Evolutionary conservation across 208 protist species (phyloP).

Genomic region (Leishmania martiniquensis): DNA sequence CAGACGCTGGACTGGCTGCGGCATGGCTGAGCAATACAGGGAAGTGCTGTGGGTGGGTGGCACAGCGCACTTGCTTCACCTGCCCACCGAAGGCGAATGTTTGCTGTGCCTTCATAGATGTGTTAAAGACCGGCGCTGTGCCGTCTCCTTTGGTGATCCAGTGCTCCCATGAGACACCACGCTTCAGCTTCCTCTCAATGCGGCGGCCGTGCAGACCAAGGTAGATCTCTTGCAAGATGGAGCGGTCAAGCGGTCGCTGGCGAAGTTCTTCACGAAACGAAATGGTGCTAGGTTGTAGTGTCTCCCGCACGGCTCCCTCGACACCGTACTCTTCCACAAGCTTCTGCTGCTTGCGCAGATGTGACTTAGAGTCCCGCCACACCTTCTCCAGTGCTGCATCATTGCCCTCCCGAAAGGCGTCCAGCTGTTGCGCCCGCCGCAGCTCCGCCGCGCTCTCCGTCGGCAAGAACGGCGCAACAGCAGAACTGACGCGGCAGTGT

Average conservation of each 20-base stretch:
- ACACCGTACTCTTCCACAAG: conserved; percentile 73
- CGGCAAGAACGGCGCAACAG: conserved; percentile 42
- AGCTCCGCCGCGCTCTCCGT: conserved; percentile 48
- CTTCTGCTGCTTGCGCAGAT: conserved; percentile 76
- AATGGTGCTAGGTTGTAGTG: conserved; percentile 54
- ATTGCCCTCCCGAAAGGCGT: conserved; percentile 39
- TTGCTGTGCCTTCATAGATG: conserved; percentile 81
- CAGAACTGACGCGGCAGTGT: conserved; percentile 27
- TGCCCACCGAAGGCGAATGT: conserved; percentile 88
- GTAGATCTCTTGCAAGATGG: conserved; percentile 93
- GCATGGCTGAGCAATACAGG: conserved; percentile 37
- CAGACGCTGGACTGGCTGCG: background rate
- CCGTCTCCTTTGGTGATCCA: conserved; percentile 93
- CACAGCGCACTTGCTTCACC: conserved; percentile 45
- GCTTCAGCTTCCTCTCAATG: conserved; percentile 83
- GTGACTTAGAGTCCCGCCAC: conserved; percentile 75
- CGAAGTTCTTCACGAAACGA: conserved; percentile 76
- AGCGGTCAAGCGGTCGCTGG: conserved; percentile 76
- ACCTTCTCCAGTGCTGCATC: conserved; percentile 40
- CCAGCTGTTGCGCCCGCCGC: conserved; percentile 61
- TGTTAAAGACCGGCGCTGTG: conserved; percentile 84
- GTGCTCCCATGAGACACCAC: conserved; percentile 88
- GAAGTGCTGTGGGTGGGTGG: conserved; percentile 74
- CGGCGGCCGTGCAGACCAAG: conserved; percentile 78
- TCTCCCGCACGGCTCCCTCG: conserved; percentile 81